Conservation (phyloP, 176 grass and related monocot species). For the Lolium multiflorum region DNA sequence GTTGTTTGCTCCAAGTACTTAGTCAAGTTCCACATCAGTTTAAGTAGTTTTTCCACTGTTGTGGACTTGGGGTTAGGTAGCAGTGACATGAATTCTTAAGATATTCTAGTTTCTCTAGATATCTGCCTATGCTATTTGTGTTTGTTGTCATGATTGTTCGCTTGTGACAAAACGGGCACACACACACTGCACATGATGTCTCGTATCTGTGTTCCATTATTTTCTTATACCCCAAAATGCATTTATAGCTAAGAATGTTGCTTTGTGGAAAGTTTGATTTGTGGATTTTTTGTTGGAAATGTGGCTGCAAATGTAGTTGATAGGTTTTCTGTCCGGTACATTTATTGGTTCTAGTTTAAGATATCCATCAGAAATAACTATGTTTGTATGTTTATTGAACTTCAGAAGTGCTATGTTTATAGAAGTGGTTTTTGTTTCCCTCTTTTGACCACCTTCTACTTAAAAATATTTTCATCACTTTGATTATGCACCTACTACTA, state of each 20-base stretch:
- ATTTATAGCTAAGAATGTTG: not conserved
- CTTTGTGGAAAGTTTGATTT: not conserved
- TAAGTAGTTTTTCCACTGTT: not conserved
- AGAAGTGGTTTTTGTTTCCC: not conserved
- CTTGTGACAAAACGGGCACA: not conserved
- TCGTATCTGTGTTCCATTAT: not conserved
- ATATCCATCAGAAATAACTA: not conserved
- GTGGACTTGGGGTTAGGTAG: not conserved
- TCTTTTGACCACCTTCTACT: not conserved
- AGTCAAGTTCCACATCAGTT: not conserved
- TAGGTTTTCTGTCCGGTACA: not conserved
- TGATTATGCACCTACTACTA: not conserved
- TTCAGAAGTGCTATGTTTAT: not conserved
- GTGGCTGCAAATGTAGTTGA: not conserved
- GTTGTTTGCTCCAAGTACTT: not conserved
- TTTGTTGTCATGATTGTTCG: not conserved
- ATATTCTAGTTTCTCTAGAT: not conserved
- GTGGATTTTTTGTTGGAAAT: not conserved
- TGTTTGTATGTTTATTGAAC: not conserved
- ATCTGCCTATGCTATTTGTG: not conserved
- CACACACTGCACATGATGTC: not conserved
- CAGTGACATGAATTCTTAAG: not conserved
- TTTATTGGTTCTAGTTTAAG: not conserved
- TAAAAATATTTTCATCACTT: not conserved
- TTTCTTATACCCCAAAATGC: not conserved